Evolutionary conservation across 2,329 filamentous ascomycete species (phyloP).

Genomic region (Periconia macrospinosa): DNA sequence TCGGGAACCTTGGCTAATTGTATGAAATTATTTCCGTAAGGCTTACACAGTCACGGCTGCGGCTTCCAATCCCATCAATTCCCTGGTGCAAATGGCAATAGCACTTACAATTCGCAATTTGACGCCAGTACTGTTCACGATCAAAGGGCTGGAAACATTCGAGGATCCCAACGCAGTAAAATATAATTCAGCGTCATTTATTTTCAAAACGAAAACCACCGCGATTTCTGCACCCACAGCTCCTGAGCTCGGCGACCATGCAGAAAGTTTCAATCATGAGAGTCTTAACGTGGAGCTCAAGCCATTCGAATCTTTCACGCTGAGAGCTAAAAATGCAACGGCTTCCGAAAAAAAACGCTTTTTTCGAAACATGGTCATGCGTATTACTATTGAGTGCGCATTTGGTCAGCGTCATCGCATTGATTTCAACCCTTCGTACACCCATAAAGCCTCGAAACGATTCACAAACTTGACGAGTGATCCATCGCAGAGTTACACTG

Average conservation of each 20-base stretch:
- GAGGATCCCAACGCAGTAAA: conserved; percentile 54
- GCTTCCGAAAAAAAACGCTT: not conserved
- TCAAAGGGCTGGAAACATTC: conserved; percentile 76
- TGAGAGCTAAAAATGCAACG: not conserved
- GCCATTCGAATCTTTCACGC: conserved; percentile 68
- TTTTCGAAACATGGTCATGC: conserved; percentile 47
- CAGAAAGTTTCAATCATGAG: conserved; percentile 62
- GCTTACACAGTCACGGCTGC: no score
- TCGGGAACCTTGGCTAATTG: no score
- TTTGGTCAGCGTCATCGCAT: conserved; percentile 69
- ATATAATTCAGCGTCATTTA: conserved; percentile 34
- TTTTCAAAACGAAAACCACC: conserved; percentile 29
- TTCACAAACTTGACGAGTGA: conserved; percentile 44
- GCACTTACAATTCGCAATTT: conserved; percentile 78
- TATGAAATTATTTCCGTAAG: no score
- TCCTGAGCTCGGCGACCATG: conserved; percentile 55
- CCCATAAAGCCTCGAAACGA: conserved; percentile 40
- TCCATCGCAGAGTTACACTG: conserved; percentile 45
- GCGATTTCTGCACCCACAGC: conserved; percentile 38
- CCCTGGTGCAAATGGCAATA: conserved; percentile 13
- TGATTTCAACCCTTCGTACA: conserved; percentile 63
- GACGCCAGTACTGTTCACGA: conserved; percentile 70
- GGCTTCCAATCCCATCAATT: not conserved
- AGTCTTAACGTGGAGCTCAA: conserved; percentile 66
- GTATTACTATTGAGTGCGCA: conserved; percentile 69